phyloP scores from a whole-genome alignment of 192 early-diverging fungal genomes.

The Gigaspora rosea region DNA sequence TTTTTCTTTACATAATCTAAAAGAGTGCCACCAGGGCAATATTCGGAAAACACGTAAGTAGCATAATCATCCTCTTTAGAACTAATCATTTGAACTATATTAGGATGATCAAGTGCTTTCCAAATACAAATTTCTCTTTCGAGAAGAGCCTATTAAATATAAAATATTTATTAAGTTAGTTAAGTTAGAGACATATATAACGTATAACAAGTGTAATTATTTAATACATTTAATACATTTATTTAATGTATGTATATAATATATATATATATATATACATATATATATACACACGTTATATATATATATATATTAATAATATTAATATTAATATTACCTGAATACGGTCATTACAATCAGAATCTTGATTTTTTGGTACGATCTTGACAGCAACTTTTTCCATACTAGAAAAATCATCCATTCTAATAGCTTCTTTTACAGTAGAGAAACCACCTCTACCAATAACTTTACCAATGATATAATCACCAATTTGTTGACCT shows the following conservation, averaged over 20 bases:
- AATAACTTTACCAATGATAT: constrained; percentile 65
- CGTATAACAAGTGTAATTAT: neutral
- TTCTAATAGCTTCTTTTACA: constrained; percentile 68
- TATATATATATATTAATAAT: neutral
- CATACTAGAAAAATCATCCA: constrained; percentile 41
- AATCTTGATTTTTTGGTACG: constrained; percentile 52
- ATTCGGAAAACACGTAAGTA: constrained; percentile 74
- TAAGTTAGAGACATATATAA: neutral
- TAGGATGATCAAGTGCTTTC: constrained; percentile 64
- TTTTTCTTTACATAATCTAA: constrained; percentile 56
- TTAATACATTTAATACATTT: neutral
- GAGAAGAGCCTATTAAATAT: constrained; percentile 38
- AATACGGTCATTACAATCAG: constrained; percentile 42
- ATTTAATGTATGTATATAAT: neutral
- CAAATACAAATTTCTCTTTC: constrained; percentile 73
- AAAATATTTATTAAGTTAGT: neutral
- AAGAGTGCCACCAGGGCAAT: constrained; percentile 62
- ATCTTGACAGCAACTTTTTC: constrained; percentile 72
- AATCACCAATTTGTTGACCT: constrained; percentile 77
- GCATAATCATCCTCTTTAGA: constrained; percentile 67
- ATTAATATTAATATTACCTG: constrained; percentile 29
- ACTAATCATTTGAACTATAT: constrained; percentile 67
- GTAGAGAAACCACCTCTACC: constrained; percentile 76
- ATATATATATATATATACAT: too few relatives aligned
- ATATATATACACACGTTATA: too few relatives aligned